Conservation (phyloP, 2,329 filamentous ascomycete species). For the Zymoseptoria pseudotritici region DNA sequence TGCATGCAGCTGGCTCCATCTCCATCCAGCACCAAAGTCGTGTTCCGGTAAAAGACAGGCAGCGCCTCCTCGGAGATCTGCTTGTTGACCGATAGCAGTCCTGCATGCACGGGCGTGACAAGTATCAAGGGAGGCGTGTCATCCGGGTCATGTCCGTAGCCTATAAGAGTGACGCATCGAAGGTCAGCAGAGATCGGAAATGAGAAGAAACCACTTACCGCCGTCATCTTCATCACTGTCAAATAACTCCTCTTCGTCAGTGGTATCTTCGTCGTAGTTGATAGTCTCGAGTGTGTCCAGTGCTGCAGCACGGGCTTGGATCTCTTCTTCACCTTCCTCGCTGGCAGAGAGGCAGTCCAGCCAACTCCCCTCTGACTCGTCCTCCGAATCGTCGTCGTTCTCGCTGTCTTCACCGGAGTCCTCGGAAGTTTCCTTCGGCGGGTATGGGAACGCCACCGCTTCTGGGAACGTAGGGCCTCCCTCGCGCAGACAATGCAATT, state of each 20-base stretch:
- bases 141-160: neutral
- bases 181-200: neutral
- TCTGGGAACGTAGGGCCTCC: conserved; percentile 1
- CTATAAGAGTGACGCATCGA: no score
- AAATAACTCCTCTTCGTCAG: no score
- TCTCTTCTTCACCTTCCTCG: neutral
- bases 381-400: neutral
- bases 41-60: neutral
- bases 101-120: neutral
- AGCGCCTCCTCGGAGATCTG: neutral
- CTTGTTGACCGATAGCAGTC: neutral
- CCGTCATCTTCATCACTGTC: no score
- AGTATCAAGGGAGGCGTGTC: neutral
- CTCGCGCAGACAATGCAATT: neutral
- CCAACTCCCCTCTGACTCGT: neutral
- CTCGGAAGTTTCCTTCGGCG: neutral
- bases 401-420: neutral
- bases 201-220: neutral
- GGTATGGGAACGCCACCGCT: neutral
- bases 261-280: no score
- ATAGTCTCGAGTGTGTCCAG: neutral
- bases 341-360: neutral
- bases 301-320: neutral
- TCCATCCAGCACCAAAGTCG: neutral
- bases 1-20: neutral